Evolutionary conservation across 352 stramenopile species (phyloP).

Genomic region (Phytophthora ohioensis): DNA sequence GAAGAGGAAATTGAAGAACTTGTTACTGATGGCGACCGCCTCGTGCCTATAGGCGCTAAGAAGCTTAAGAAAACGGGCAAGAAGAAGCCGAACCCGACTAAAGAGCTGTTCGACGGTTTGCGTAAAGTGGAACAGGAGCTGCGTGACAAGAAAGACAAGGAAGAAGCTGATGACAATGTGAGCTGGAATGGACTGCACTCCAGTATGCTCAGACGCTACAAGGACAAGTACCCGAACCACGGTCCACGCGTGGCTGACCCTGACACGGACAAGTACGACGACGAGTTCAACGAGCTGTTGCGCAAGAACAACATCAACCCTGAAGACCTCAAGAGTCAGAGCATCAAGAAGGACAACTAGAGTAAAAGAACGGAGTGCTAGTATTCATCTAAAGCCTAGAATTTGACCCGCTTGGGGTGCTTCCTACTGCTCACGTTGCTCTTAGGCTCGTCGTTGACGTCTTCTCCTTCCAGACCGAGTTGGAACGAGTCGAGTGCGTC

Average conservation of each 20-base stretch:
- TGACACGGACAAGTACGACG: constrained; percentile 78
- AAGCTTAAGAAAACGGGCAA: constrained; percentile 39
- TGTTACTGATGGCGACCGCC: constrained; percentile 64
- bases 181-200: constrained; percentile 85
- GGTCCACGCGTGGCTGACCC: constrained; percentile 52
- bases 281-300: constrained; percentile 86
- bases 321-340: constrained; percentile 60
- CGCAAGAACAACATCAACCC: constrained; percentile 82
- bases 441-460: constrained; percentile 17
- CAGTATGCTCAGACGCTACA: constrained; percentile 76
- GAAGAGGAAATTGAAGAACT: constrained; percentile 77
- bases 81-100: constrained; percentile 47
- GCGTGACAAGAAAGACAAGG: constrained; percentile 58
- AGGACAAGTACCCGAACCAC: constrained; percentile 83
- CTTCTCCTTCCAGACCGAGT: constrained; percentile 49
- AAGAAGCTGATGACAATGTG: constrained; percentile 57
- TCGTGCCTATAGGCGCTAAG: constrained; percentile 42
- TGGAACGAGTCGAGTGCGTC: constrained; percentile 65
- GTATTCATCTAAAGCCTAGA: constrained; percentile 32
- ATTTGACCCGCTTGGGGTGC: constrained; percentile 55
- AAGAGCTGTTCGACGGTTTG: constrained; percentile 81
- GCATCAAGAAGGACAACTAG: constrained; percentile 36
- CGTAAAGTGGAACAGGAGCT: constrained; percentile 81
- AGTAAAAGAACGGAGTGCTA: not conserved
- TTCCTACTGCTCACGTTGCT: constrained; percentile 28